Percentiles rank a stretch among this genome's conserved stretches.
Evolutionary conservation across 2,329 filamentous ascomycete species (phyloP).

Genomic region (Sphaerulina vaccinii): DNA sequence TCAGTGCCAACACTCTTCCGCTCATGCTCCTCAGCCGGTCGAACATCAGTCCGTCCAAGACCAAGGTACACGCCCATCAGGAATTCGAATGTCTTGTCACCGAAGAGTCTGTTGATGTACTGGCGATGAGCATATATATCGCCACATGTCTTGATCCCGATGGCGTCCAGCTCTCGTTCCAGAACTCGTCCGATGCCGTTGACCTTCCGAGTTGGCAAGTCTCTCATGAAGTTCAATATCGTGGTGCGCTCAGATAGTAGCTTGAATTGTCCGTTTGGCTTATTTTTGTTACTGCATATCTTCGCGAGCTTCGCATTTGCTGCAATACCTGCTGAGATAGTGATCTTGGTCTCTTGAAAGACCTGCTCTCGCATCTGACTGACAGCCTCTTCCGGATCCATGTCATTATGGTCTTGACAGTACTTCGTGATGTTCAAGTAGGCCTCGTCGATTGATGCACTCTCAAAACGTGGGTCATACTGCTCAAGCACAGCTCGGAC

Average conservation of each 20-base stretch:
- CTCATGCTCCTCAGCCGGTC: constrained; percentile 84
- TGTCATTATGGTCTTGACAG: constrained; percentile 65
- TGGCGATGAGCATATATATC: constrained; percentile 78
- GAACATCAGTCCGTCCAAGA: constrained; percentile 71
- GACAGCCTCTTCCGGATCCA: constrained; percentile 71
- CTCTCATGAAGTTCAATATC: constrained; percentile 78
- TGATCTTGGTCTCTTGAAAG: constrained; percentile 73
- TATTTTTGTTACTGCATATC: constrained; percentile 93
- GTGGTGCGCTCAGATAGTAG: constrained; percentile 68
- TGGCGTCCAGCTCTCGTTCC: constrained; percentile 82
- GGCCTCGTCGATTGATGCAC: constrained; percentile 91
- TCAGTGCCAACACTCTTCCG: constrained; percentile 94
- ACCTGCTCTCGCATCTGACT: constrained; percentile 76
- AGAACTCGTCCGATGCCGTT: constrained; percentile 94
- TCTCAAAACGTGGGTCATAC: constrained; percentile 92
- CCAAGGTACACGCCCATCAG: constrained; percentile 81
- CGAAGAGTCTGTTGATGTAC: constrained; percentile 74
- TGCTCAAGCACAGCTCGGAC: constrained; percentile 75
- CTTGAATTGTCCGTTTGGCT: constrained; percentile 88
- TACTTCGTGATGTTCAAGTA: constrained; percentile 92
- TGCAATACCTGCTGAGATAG: constrained; percentile 90
- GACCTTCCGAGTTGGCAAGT: constrained; percentile 82
- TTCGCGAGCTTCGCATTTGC: constrained; percentile 92
- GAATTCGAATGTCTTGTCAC: constrained; percentile 87
- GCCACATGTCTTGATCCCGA: constrained; percentile 84